Conservation (phyloP, 202 grass and related monocot genomes). For the Alloteropsis angusta region DNA sequence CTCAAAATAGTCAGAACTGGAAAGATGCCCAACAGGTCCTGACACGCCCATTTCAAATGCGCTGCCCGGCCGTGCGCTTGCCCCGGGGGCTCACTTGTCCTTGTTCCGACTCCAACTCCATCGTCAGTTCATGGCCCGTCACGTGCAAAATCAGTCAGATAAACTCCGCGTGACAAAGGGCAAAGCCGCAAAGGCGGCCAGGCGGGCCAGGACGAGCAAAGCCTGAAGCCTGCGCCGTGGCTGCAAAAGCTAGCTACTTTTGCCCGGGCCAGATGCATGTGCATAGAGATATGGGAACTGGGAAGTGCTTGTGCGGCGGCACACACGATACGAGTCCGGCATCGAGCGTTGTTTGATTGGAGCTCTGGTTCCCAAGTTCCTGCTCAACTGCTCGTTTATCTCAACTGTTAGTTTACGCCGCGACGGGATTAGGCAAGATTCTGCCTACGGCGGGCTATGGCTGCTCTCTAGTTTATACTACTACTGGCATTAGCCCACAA, state of each 20-base stretch:
- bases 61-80: neutral
- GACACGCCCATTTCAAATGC: conserved; percentile 21
- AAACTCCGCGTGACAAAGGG: neutral
- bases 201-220: conserved; percentile 1
- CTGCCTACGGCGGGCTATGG: conserved; percentile 14
- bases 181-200: neutral
- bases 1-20: neutral
- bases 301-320: conserved; percentile 23
- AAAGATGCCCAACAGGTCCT: neutral
- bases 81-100: neutral
- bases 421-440: conserved; percentile 30
- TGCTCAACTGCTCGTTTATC: conserved; percentile 28
- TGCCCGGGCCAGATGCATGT: conserved; percentile 20
- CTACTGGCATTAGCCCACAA: conserved; percentile 27
- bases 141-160: neutral
- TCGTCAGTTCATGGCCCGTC: neutral
- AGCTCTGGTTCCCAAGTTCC: conserved; percentile 22
- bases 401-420: conserved; percentile 30
- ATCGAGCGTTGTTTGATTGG: conserved; percentile 27
- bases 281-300: conserved; percentile 12
- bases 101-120: neutral
- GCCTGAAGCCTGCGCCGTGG: neutral
- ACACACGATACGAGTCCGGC: neutral
- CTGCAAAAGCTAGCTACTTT: conserved; percentile 45
- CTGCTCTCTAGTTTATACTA: conserved; percentile 9